Percentiles rank a stretch among this genome's conserved stretches.
phyloP scores from a whole-genome alignment of 805 yeast species.

The Lipomyces yamanashiensis region DNA sequence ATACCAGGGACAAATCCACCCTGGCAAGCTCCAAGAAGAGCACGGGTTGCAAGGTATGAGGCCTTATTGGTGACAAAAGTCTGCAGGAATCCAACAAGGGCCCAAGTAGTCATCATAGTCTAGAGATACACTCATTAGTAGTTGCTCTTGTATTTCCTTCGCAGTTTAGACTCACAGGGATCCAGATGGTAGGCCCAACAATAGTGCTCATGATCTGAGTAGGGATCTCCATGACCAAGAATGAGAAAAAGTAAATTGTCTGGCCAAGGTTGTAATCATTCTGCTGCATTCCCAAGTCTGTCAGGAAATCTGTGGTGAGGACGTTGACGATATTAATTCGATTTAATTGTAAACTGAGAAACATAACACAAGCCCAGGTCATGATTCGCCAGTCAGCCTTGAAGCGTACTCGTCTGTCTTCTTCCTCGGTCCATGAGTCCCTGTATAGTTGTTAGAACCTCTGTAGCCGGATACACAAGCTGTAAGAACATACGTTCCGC shows the following conservation, averaged over 20 bases:
- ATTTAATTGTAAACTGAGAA: conserved; percentile 63
- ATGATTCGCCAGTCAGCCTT: conserved; percentile 62
- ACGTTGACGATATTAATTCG: conserved; percentile 64
- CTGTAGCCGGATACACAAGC: neutral
- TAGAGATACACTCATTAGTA: neutral
- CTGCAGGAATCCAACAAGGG: conserved; percentile 59
- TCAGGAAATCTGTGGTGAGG: conserved; percentile 59
- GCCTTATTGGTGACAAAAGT: conserved; percentile 50
- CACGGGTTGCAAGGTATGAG: conserved; percentile 55
- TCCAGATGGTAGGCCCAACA: conserved; percentile 67
- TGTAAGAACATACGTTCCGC: conserved; percentile 25
- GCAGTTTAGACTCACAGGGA: conserved; percentile 55
- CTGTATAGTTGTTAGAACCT: conserved; percentile 14
- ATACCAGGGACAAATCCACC: conserved; percentile 73
- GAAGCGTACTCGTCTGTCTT: conserved; percentile 55
- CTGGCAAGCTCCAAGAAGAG: conserved; percentile 60
- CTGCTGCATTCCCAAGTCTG: conserved; percentile 58
- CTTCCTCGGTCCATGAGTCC: conserved; percentile 55
- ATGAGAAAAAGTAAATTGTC: conserved; percentile 57
- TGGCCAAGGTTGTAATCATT: conserved; percentile 63
- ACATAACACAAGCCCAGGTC: conserved; percentile 63
- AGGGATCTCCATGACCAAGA: conserved; percentile 63
- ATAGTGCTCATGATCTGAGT: conserved; percentile 68
- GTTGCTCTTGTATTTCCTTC: neutral
- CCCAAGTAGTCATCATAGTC: conserved; percentile 60